A percentile compares a stretch with the other conserved stretches of the same genome.
These are phyloP conservation scores for Bifiguratus adelaidae DNA, from an alignment of 192 early-diverging fungal species.

Conservation along the genomic window DNA sequence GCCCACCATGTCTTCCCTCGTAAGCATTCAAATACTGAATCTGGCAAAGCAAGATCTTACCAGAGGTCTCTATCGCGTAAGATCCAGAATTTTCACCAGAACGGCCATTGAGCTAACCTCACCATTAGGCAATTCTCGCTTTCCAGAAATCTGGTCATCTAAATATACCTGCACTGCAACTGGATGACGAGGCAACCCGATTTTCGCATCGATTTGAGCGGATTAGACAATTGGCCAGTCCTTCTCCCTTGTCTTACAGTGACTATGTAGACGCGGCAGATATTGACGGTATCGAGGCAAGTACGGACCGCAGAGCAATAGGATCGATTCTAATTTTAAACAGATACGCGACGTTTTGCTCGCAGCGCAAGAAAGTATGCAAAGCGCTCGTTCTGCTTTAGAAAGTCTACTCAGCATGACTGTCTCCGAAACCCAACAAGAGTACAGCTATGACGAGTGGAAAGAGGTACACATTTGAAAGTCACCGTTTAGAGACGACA, in stretches of 20 bases:
- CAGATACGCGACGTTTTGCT: neutral
- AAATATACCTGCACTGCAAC: constrained; percentile 12
- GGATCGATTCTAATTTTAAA: neutral
- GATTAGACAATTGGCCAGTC: constrained; percentile 23
- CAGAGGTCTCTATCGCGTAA: neutral
- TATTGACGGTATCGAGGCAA: constrained; percentile 17
- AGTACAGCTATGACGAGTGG: no score
- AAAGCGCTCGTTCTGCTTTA: neutral
- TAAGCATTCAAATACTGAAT: neutral
- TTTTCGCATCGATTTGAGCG: constrained; percentile 32
- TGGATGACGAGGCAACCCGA: constrained; percentile 32
- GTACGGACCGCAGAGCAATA: neutral
- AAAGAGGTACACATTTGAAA: no score
- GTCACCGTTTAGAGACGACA: no score
- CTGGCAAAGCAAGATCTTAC: neutral
- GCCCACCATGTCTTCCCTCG: neutral
- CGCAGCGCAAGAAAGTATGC: neutral
- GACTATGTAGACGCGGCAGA: constrained; percentile 7
- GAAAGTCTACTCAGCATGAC: no score
- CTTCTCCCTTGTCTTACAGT: constrained; percentile 13
- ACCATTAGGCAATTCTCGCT: constrained; percentile 13
- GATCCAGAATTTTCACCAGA: no score
- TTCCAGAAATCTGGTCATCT: constrained; percentile 17
- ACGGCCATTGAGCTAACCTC: no score
- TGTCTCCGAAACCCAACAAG: no score